A percentile compares a stretch with the other conserved stretches of the same genome.
These are phyloP conservation scores for Trichophyton schoenleinii DNA, from an alignment of 2,329 filamentous ascomycete genomes.

Conservation along the genomic window DNA sequence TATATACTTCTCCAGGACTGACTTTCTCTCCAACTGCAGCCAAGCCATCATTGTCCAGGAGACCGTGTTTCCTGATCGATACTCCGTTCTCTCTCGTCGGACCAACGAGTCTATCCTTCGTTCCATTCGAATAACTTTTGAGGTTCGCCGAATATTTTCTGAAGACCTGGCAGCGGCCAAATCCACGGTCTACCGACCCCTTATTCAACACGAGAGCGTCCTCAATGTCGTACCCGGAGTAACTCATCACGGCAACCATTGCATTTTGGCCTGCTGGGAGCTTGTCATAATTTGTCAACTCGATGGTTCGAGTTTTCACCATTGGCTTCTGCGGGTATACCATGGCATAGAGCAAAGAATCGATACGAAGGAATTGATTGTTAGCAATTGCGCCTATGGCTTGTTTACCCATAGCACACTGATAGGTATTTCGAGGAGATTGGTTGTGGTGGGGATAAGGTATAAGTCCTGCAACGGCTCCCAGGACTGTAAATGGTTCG, in stretches of 20 bases:
- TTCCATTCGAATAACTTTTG: slow-evolving; percentile 76
- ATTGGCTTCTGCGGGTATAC: slow-evolving; percentile 96
- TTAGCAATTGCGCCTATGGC: slow-evolving; percentile 96
- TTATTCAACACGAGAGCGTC: slow-evolving; percentile 96
- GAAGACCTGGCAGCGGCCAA: slow-evolving; percentile 96
- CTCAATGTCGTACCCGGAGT: slow-evolving; percentile 98
- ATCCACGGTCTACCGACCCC: slow-evolving; percentile 85
- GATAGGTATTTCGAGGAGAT: slow-evolving; percentile 95
- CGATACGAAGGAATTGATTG: slow-evolving; percentile 94
- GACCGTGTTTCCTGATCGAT: slow-evolving; percentile 54
- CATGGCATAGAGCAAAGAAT: slow-evolving; percentile 89
- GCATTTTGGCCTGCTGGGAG: slow-evolving; percentile 94
- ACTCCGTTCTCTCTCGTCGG: slow-evolving; percentile 50
- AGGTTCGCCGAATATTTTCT: slow-evolving; percentile 80
- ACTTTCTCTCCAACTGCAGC: slow-evolving; percentile 75
- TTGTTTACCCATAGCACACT: slow-evolving; percentile 99
- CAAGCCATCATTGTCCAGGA: slow-evolving; percentile 74
- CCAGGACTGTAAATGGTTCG: slow-evolving; percentile 91
- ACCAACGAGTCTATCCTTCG: slow-evolving; percentile 48
- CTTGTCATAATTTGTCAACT: slow-evolving; percentile 93
- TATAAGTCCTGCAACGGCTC: slow-evolving; percentile 89
- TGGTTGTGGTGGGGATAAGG: slow-evolving; percentile 99
- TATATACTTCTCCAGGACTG: slow-evolving; percentile 66
- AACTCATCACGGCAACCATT: slow-evolving; percentile 97
- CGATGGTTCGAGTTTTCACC: slow-evolving; percentile 94